These are phyloP conservation scores for Triangularia verruculosa DNA, from an alignment of 2,329 filamentous ascomycete genomes.

Conservation along the genomic window DNA sequence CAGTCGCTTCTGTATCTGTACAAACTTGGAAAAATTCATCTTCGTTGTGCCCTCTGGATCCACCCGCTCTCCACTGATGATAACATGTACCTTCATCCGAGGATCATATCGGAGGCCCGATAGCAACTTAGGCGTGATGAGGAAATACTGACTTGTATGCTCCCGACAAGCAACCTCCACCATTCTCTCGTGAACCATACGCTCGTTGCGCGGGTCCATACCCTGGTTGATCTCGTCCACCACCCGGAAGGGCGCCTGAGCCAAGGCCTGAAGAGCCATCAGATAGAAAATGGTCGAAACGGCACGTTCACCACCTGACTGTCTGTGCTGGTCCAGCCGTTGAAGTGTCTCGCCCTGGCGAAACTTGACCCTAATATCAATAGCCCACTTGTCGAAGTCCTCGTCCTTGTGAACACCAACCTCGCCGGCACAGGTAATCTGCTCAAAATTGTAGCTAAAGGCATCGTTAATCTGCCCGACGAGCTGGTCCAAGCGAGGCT, in stretches of 20 bases:
- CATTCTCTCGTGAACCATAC: constrained; percentile 97
- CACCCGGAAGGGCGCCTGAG: constrained; percentile 92
- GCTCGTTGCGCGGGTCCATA: constrained; percentile 98
- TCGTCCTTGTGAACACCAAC: constrained; percentile 85
- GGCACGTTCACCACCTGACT: constrained; percentile 92
- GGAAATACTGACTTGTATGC: constrained; percentile 82
- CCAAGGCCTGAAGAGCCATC: constrained; percentile 93
- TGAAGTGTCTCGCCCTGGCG: constrained; percentile 78
- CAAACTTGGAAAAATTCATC: constrained; percentile 30
- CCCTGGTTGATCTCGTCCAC: constrained; percentile 99
- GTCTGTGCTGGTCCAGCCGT: constrained; percentile 83
- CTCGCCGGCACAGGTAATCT: constrained; percentile 91
- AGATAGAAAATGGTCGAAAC: constrained; percentile 99
- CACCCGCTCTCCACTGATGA: constrained; percentile 82
- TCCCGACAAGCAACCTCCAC: constrained; percentile 93
- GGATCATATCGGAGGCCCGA: constrained; percentile 80
- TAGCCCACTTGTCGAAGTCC: constrained; percentile 90
- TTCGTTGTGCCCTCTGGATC: constrained; percentile 23
- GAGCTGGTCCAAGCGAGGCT: constrained; percentile 76
- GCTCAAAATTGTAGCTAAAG: constrained; percentile 88
- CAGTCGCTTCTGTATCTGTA: constrained; percentile 23
- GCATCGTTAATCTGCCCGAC: constrained; percentile 81
- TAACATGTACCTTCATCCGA: constrained; percentile 91
- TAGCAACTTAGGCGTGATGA: constrained; percentile 95
- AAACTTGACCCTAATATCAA: constrained; percentile 94